phyloP scores from a whole-genome alignment of 2,329 filamentous ascomycete species.

The Alternaria metachromatica region DNA sequence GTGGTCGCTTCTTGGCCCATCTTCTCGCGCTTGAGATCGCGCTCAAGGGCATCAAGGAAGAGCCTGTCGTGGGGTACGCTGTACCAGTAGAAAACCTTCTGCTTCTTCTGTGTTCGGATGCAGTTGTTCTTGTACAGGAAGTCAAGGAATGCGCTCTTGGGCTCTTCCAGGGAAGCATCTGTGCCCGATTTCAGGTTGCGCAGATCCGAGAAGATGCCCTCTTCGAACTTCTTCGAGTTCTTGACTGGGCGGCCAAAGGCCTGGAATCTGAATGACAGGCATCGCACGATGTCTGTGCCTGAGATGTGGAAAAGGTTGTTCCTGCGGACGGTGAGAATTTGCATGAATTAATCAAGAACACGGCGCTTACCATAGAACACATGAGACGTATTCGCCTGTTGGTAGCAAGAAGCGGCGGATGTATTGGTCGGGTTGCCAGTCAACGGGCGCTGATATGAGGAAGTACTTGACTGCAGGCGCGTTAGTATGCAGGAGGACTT shows the following conservation, averaged over 20 bases:
- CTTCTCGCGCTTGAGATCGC: constrained; percentile 98
- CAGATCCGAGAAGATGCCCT: constrained; percentile 98
- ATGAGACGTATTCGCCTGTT: constrained; percentile 98
- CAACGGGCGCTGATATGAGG: constrained; percentile 96
- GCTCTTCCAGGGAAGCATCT: constrained; percentile 96
- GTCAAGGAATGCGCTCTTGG: constrained; percentile 97
- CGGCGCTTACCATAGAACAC: constrained; percentile 78
- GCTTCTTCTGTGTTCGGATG: constrained; percentile 99
- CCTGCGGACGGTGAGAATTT: constrained; percentile 58
- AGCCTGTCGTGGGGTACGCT: constrained; percentile 97
- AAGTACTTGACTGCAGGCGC: constrained; percentile 88
- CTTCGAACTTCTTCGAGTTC: constrained; percentile 99
- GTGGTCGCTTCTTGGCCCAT: constrained; percentile 99
- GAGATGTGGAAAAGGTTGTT: constrained; percentile 99
- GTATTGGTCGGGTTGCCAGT: constrained; percentile 96
- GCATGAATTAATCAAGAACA: background rate
- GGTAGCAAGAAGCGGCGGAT: constrained; percentile 94
- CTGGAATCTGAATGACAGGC: constrained; percentile 96
- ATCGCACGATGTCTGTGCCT: constrained; percentile 97
- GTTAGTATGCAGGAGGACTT: constrained; percentile 39
- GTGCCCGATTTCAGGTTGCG: constrained; percentile 98
- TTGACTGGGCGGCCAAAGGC: constrained; percentile 97
- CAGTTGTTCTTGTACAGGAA: constrained; percentile 99
- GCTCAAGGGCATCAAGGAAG: constrained; percentile 95
- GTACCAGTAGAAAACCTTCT: constrained; percentile 99